Percentiles rank a stretch among this genome's conserved stretches.
These are phyloP conservation scores for Cyclocybe cylindracea DNA, from an alignment of 768 basidiomycete genomes.

Conservation along the genomic window DNA sequence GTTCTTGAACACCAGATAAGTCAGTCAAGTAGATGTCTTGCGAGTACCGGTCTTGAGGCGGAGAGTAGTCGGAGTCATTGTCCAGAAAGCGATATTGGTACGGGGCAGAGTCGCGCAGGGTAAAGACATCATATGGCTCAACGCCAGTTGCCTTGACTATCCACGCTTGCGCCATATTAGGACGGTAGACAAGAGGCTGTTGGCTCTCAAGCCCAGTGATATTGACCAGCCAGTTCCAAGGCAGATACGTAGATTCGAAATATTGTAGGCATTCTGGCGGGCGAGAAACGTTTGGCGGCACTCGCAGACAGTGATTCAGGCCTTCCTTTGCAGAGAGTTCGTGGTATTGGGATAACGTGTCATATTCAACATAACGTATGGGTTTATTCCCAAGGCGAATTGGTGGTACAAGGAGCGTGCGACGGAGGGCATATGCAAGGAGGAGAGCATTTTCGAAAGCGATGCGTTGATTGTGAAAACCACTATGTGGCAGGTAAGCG, in stretches of 20 bases:
- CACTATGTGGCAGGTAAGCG: constrained; percentile 81
- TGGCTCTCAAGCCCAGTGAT: constrained; percentile 35
- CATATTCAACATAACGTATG: constrained; percentile 58
- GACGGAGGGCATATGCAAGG: constrained; percentile 68
- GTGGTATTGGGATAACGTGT: constrained; percentile 47
- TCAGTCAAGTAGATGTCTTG: constrained; percentile 43
- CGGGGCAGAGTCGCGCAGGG: constrained; percentile 51
- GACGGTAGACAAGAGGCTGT: constrained; percentile 48
- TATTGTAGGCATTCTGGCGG: constrained; percentile 65
- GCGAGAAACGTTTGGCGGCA: constrained; percentile 31
- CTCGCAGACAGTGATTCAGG: constrained; percentile 47
- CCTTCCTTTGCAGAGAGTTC: constrained; percentile 52
- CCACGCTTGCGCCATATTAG: constrained; percentile 52
- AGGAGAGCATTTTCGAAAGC: constrained; percentile 83
- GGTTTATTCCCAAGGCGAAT: constrained; percentile 64
- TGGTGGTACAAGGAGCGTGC: constrained; percentile 80
- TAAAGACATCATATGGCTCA: constrained; percentile 37
- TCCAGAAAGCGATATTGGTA: constrained; percentile 72
- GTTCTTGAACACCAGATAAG: constrained; percentile 40
- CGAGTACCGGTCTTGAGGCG: constrained; percentile 37
- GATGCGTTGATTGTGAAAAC: constrained; percentile 86
- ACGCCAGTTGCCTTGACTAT: constrained; percentile 43
- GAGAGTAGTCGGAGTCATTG: constrained; percentile 27
- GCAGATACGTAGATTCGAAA: constrained; percentile 58
- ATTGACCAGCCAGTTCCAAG: constrained; percentile 75